A percentile compares a stretch with the other conserved stretches of the same genome.
Conservation (phyloP, 139 green algal genomes). For the Coelastrella sp. region DNA sequence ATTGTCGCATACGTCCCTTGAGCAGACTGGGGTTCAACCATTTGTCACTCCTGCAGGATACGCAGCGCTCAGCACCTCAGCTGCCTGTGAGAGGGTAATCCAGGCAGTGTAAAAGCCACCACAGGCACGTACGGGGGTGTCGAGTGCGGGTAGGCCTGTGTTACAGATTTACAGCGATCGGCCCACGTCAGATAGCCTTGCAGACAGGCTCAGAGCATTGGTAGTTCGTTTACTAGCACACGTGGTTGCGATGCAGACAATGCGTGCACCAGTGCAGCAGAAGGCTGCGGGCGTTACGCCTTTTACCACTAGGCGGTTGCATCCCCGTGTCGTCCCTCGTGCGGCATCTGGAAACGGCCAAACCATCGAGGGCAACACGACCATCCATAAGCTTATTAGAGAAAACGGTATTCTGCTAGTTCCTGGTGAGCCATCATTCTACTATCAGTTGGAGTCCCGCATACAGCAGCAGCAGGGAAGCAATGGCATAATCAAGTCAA, state of each 20-base stretch:
- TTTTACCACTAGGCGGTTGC: background rate
- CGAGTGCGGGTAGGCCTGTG: background rate
- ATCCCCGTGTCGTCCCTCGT: background rate
- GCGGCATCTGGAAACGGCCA: constrained; percentile 1
- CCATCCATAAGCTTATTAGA: constrained; percentile 77
- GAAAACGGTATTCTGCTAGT: constrained; percentile 72
- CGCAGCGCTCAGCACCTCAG: too few relatives aligned
- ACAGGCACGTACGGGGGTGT: too few relatives aligned
- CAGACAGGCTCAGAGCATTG: background rate
- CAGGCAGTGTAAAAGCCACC: too few relatives aligned
- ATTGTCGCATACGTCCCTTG: background rate
- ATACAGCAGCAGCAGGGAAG: background rate
- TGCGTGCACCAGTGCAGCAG: background rate
- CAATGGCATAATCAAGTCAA: background rate
- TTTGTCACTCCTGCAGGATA: background rate
- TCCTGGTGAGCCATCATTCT: constrained; percentile 58
- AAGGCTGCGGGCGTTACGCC: background rate
- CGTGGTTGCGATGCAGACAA: background rate
- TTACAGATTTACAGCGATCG: background rate
- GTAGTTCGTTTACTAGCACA: background rate
- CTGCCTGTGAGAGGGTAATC: too few relatives aligned
- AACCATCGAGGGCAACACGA: constrained; percentile 53
- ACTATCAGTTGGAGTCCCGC: background rate
- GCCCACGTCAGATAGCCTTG: background rate
- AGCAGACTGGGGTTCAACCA: background rate